Conservation (phyloP, 1,284 basidiomycete genomes). For the Puccinia polysora region DNA sequence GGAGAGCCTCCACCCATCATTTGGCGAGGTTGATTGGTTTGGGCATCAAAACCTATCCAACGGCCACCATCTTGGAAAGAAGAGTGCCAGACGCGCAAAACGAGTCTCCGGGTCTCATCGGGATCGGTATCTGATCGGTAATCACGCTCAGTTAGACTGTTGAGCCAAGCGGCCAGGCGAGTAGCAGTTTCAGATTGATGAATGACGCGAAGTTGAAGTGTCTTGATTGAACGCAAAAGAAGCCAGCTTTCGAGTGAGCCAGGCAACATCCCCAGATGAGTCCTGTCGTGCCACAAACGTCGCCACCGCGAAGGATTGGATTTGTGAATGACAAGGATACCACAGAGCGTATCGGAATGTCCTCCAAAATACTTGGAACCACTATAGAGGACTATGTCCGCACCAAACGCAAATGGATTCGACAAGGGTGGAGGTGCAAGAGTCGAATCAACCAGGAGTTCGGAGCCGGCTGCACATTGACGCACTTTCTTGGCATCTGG, state of each 20-base stretch:
- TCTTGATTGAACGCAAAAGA: slow-evolving; percentile 76
- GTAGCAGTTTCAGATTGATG: slow-evolving; percentile 51
- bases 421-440: slow-evolving; percentile 84
- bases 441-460: slow-evolving; percentile 72
- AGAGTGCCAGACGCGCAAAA: slow-evolving; percentile 34
- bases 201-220: slow-evolving; percentile 62
- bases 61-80: slow-evolving; percentile 33
- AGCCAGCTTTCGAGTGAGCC: slow-evolving; percentile 68
- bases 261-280: slow-evolving; percentile 61
- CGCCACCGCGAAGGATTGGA: slow-evolving; percentile 60
- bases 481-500: slow-evolving; percentile 59
- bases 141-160: slow-evolving; percentile 46
- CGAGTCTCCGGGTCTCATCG: slow-evolving; percentile 10
- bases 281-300: slow-evolving; percentile 65
- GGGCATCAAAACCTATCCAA: slow-evolving; percentile 32
- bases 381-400: slow-evolving; percentile 67
- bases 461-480: slow-evolving; percentile 61
- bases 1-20: slow-evolving; percentile 36
- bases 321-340: slow-evolving; percentile 68
- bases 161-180: slow-evolving; percentile 50
- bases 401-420: slow-evolving; percentile 76
- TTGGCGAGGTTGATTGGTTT: slow-evolving; percentile 24
- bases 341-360: slow-evolving; percentile 77
- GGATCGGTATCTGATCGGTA: slow-evolving; percentile 15
- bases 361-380: slow-evolving; percentile 84